Evolutionary conservation across 305 asterid genomes (phyloP).

Genomic region (Solanum hybrid): DNA sequence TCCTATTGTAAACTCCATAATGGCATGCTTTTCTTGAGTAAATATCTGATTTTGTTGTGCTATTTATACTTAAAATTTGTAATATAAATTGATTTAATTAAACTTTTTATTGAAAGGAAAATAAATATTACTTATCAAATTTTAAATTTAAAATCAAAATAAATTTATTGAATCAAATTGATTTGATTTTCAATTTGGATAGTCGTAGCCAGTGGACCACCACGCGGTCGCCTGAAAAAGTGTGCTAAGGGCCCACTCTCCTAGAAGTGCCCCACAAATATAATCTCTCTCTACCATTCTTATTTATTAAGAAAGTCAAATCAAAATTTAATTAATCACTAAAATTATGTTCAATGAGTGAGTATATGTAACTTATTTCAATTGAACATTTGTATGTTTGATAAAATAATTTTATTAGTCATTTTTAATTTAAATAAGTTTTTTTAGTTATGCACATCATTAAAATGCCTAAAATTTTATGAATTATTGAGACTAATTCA

Average conservation of each 20-base stretch:
- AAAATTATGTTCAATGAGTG: background rate
- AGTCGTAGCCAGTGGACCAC: background rate
- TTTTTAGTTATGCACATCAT: background rate
- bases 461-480: background rate
- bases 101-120: too few species aligned
- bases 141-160: too few species aligned
- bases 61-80: too few species aligned
- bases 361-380: background rate
- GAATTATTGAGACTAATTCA: background rate
- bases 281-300: background rate
- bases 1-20: background rate
- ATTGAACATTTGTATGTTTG: background rate
- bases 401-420: background rate
- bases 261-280: constrained; percentile 6
- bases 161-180: background rate
- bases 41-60: background rate
- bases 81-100: background rate
- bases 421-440: background rate
- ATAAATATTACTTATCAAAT: too few species aligned
- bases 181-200: background rate
- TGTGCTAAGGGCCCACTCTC: background rate
- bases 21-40: background rate
- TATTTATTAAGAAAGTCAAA: background rate
- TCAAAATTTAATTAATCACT: background rate
- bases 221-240: background rate